A percentile compares a stretch with the other conserved stretches of the same genome.
Conservation (phyloP, 1,284 basidiomycete genomes). For the Trichosporon inkin region DNA sequence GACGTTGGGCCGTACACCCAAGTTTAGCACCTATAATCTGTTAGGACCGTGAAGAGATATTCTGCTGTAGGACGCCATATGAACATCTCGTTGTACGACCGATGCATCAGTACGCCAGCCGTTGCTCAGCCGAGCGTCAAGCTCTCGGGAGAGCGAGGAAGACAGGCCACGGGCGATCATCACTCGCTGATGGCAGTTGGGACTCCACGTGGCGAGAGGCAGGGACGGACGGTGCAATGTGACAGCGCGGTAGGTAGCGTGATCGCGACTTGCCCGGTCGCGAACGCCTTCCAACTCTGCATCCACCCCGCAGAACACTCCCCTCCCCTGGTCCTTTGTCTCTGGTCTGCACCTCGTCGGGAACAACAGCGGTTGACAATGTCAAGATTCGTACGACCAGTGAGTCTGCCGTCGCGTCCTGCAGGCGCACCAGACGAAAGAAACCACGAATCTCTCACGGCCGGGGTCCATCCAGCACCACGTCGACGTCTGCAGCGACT, state of each 20-base stretch:
- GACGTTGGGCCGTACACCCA: no score
- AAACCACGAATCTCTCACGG: background rate
- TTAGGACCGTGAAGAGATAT: no score
- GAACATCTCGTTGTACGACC: slow-evolving; percentile 5
- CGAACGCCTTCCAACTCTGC: background rate
- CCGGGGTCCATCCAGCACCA: background rate
- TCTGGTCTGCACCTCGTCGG: background rate
- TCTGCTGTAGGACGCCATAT: background rate
- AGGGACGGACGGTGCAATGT: background rate
- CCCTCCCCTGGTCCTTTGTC: background rate
- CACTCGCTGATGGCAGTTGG: no score
- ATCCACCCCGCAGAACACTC: background rate
- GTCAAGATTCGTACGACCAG: slow-evolving; percentile 59
- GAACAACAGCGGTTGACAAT: slow-evolving; percentile 32
- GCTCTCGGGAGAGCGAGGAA: background rate
- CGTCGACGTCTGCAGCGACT: background rate
- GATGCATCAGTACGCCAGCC: background rate
- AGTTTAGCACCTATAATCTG: no score
- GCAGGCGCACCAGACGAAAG: background rate
- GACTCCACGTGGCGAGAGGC: slow-evolving; percentile 3
- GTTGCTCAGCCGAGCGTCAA: background rate
- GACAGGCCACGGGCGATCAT: no score
- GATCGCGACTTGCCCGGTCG: background rate
- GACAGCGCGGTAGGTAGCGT: slow-evolving; percentile 3
- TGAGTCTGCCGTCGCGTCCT: slow-evolving; percentile 20